These are phyloP conservation scores for Vaccinium darrowii DNA, from an alignment of 148 eudicot species.

Conservation along the genomic window DNA sequence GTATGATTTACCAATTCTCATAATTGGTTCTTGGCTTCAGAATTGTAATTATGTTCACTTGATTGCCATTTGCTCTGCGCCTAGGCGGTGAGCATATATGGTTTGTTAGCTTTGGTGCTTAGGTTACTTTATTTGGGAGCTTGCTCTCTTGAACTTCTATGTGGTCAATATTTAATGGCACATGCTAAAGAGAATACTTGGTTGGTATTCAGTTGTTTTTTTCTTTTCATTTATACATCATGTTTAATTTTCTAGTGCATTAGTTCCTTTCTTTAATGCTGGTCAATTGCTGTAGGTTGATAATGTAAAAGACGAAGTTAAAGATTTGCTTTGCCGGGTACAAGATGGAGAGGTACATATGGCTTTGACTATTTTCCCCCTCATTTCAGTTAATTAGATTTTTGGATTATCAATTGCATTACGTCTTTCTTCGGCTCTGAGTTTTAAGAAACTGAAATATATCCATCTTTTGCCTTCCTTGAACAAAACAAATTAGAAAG, in stretches of 20 bases:
- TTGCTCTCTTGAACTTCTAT: not conserved
- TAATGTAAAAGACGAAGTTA: conserved; percentile 56
- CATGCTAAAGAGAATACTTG: not conserved
- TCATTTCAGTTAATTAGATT: conserved; percentile 8
- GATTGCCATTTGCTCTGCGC: not conserved
- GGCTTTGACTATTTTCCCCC: not conserved
- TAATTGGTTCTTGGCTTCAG: not conserved
- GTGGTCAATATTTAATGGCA: not conserved
- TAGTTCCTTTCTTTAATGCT: not conserved
- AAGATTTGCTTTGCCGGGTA: conserved; percentile 54
- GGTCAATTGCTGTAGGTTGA: conserved; percentile 46
- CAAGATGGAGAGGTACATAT: conserved; percentile 61
- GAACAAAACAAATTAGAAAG: not conserved
- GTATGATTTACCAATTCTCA: not conserved
- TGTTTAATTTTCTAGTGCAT: not conserved
- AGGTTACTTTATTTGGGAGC: not conserved
- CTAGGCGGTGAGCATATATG: not conserved
- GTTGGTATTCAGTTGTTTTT: not conserved
- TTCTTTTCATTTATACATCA: not conserved
- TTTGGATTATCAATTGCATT: not conserved
- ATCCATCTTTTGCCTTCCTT: not conserved
- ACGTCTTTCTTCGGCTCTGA: not conserved
- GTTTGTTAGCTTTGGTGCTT: not conserved
- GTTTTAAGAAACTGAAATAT: not conserved
- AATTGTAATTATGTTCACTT: not conserved